Base-by-base conservation (phyloP, 73 alveolate genomes). In the Paramecium primaurelia region DNA sequence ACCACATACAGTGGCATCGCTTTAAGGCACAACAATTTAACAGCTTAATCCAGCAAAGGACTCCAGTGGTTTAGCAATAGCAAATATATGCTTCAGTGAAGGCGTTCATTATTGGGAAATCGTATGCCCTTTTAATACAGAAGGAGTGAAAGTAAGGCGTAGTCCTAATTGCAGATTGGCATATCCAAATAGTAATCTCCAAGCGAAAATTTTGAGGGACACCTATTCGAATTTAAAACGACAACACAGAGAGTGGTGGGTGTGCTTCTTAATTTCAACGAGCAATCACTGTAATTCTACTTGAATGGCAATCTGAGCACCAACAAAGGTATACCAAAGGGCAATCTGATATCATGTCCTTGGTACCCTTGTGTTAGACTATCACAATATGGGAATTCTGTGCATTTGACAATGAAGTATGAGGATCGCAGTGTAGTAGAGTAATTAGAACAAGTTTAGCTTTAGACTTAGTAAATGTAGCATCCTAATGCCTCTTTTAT, bases 51-150 rank as follows among this genome's bases (percentile, higher is more conserved):
- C 71, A 16, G 34, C 44, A 28, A 80, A 80, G 14, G 91, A 80
- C 30, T 32, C 58, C 25, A 44, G 36, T 32, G 91, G 91, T 40
- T 25, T 49, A 64, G 91, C 91, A 20, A 44, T 80, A 8, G 71
- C 51, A 0, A 80, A 80, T 80, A 14, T 45, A 20, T n/a, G 93
- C 51, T 95, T 93, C 93, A 60, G 88, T 30, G 92, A 86, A 42
- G 97, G 98, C 59, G 86, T 95, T 25, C 98, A 95, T 60, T 95
- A 95, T 92, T 93, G 95, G 96, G 96, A 95, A 86, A 47, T 95
- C 77, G 75, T 89, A 22, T 95, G 98, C 68, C 98, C 98, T 20
- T 80, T 45, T 47, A 44, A 40, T 80, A 45, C 77, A 12, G 91
- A 80, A 4, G 91, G 91, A 80, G 51, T 80, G 44, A 80, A 80